Conservation (phyloP, 83 land plant genomes). For the Larix sibirica region DNA sequence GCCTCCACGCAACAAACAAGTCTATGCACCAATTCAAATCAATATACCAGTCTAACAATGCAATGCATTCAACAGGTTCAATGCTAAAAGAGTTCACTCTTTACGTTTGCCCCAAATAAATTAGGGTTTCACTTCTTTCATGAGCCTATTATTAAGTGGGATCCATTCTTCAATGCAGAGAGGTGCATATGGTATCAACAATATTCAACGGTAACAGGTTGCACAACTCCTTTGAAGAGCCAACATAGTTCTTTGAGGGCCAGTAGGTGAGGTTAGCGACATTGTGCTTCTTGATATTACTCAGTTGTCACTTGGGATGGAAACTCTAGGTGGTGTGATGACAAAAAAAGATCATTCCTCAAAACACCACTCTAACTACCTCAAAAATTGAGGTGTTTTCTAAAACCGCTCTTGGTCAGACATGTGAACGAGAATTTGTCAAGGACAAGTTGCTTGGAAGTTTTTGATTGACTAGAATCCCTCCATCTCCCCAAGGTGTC, state of each 20-base stretch:
- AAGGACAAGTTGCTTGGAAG: slow-evolving; percentile 78
- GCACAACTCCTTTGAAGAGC: too few species aligned
- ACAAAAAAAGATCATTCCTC: slow-evolving; percentile 73
- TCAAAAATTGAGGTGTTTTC: slow-evolving; percentile 83
- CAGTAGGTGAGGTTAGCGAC: slow-evolving; percentile 82
- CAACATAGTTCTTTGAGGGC: slow-evolving; percentile 22
- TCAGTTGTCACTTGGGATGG: slow-evolving; percentile 73
- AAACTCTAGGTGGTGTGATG: slow-evolving; percentile 86
- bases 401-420: slow-evolving; percentile 78
- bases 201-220: too few species aligned
- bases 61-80: too few species aligned
- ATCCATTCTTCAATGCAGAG: too few species aligned
- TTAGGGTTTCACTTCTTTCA: too few species aligned
- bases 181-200: too few species aligned
- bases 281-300: slow-evolving; percentile 80
- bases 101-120: too few species aligned
- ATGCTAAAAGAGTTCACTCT: too few species aligned
- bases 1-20: too few species aligned
- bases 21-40: too few species aligned
- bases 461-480: slow-evolving; percentile 71
- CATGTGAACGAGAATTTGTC: slow-evolving; percentile 82
- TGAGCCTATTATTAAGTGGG: too few species aligned
- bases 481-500: slow-evolving; percentile 78
- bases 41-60: too few species aligned
- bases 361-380: slow-evolving; percentile 79